Evolutionary conservation across 805 yeast species (phyloP), one percentile per base, ranked within the genome.

Genomic region (Starmera amethionina): DNA sequence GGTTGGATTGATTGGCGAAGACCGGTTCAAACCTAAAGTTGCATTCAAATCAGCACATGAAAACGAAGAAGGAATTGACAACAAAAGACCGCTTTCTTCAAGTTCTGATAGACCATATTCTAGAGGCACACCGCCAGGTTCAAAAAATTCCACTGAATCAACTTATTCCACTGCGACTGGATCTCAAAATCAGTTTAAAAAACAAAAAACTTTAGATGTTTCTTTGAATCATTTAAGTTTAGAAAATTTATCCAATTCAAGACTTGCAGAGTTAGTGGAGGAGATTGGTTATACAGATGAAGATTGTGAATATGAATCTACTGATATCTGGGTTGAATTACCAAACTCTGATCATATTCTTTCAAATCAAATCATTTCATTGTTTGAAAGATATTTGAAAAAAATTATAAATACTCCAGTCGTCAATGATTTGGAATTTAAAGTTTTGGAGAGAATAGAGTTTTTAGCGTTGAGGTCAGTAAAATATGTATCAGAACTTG

Each of bases 391-490:
- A 2, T 38, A 36, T 22, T 38, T 65, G 27, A 27, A 36, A 3
- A 51, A 38, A 42, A 42, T 58, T 22, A 38, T 43, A 6, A 46
- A 45, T 3, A 45, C 52, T 0, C 10, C 37, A 5, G 34, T 46
- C 6, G 30, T 51, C 1, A 30, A 43, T 9, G 38, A 38, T 1
- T 15, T 56, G 4, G 51, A 59, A 3, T 40, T 56, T 12, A 58
- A 57, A 13, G 40, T 47, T 25, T 45, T 69, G 25, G 47, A 54
- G 2, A 48, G 69, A 34, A 49, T 68, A 8, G 53, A 68, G 41
- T 50, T 46, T 4, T 41, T 67, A 11, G 52, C 66, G 38, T 41
- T 49, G 33, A 51, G 46, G 18, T 49, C 64, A 0, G 39, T 70
- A 12, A 48, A 39, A 14, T 36, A 43, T 18, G 56, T 55, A 7